A percentile compares a stretch with the other conserved stretches of the same genome.
Conservation (phyloP, 2,329 filamentous ascomycete genomes). For the Stagonosporopsis vannaccii region DNA sequence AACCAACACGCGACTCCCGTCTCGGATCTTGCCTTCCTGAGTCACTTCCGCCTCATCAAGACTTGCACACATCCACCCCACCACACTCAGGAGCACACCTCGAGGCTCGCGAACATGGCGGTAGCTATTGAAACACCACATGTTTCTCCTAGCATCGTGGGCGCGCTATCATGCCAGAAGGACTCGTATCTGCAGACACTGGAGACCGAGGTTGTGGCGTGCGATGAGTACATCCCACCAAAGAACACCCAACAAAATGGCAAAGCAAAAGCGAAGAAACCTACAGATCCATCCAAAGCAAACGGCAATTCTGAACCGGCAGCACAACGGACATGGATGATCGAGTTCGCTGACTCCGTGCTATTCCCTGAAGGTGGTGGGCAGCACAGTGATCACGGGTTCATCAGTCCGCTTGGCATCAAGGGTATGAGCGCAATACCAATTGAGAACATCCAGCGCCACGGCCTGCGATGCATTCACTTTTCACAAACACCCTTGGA, state of each 20-base stretch:
- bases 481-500: slow-evolving; percentile 90
- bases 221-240: slow-evolving; percentile 37
- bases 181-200: slow-evolving; percentile 42
- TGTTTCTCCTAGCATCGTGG: slow-evolving; percentile 34
- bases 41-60: not conserved
- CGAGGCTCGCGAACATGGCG: slow-evolving; percentile 25
- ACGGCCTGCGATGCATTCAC: slow-evolving; percentile 69
- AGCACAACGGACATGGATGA: slow-evolving; percentile 33
- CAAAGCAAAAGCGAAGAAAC: slow-evolving; percentile 40
- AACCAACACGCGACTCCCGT: slow-evolving; percentile 26
- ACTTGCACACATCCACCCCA: slow-evolving; percentile 2
- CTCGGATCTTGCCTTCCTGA: slow-evolving; percentile 8
- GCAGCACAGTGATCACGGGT: slow-evolving; percentile 43
- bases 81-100: slow-evolving; percentile 7
- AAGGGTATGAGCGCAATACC: slow-evolving; percentile 29
- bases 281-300: slow-evolving; percentile 32
- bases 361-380: slow-evolving; percentile 46
- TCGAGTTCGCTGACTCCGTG: slow-evolving; percentile 44
- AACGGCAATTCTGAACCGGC: slow-evolving; percentile 15
- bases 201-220: slow-evolving; percentile 43
- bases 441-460: slow-evolving; percentile 41
- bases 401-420: slow-evolving; percentile 31
- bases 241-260: slow-evolving; percentile 22
- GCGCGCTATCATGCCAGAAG: slow-evolving; percentile 42
- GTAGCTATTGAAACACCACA: slow-evolving; percentile 7